phyloP scores from a whole-genome alignment of 1,284 basidiomycete genomes.

The Cutaneotrichosporon spelunceum region DNA sequence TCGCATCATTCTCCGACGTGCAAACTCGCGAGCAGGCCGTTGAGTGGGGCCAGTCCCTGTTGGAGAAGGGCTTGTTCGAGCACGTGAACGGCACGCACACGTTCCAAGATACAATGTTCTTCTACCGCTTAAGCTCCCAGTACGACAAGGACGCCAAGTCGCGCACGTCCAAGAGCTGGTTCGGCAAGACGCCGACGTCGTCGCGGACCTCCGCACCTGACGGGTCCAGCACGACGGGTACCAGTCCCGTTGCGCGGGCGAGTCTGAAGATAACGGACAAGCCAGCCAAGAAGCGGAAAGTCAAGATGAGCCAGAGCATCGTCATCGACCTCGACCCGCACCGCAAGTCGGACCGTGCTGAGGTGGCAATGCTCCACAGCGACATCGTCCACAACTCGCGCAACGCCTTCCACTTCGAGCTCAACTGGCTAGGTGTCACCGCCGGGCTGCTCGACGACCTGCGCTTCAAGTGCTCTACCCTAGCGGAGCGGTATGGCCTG shows the following conservation, averaged over 20 bases:
- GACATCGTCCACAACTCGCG: constrained; percentile 88
- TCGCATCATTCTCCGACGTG: constrained; percentile 78
- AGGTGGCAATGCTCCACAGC: constrained; percentile 80
- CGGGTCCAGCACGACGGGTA: constrained; percentile 11
- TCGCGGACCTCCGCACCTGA: neutral
- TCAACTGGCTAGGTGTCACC: constrained; percentile 95
- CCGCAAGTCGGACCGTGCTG: constrained; percentile 78
- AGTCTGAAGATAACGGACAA: constrained; percentile 19
- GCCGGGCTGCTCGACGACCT: constrained; percentile 93
- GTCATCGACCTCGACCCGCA: constrained; percentile 79
- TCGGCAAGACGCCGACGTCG: constrained; percentile 25
- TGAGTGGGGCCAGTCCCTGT: constrained; percentile 71
- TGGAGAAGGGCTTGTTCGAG: constrained; percentile 73
- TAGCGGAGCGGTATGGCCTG: constrained; percentile 85
- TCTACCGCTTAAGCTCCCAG: constrained; percentile 75
- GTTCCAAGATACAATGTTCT: constrained; percentile 78
- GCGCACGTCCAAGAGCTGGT: constrained; percentile 39
- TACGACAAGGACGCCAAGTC: constrained; percentile 50
- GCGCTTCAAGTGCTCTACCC: constrained; percentile 76
- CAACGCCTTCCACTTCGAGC: constrained; percentile 90
- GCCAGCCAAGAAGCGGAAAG: constrained; percentile 61
- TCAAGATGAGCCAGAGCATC: constrained; percentile 75
- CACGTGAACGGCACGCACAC: constrained; percentile 73
- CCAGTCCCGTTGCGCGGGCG: constrained; percentile 8
- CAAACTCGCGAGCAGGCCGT: constrained; percentile 70